Evolutionary conservation across 345 rosid species (phyloP).

Genomic region (Litchi chinensis): DNA sequence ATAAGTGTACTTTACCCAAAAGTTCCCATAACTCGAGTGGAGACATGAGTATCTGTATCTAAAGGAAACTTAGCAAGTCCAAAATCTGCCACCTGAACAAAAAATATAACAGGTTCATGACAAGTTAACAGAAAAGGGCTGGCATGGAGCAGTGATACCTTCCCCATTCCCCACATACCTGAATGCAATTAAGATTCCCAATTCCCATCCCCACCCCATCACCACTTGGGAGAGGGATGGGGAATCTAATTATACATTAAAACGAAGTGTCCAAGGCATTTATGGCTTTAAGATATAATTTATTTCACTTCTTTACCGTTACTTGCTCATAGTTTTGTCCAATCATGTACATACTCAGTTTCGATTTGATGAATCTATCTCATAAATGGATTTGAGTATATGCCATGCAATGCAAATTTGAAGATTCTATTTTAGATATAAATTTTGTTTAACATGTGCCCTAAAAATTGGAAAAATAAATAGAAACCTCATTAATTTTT

Average conservation of each 20-base stretch:
- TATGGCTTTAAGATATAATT: neutral
- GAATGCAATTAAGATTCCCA: no score
- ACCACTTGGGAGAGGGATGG: no score
- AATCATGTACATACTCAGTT: neutral
- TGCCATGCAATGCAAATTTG: no score
- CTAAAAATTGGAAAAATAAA: neutral
- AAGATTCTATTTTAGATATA: no score
- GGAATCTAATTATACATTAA: no score
- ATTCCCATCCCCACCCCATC: no score
- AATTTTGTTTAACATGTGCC: neutral
- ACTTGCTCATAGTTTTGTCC: neutral
- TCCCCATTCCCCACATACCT: no score
- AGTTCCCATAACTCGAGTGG: conserved; percentile 94
- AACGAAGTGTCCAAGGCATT: neutral
- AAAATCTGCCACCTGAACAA: conserved; percentile 83
- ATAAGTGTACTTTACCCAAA: conserved; percentile 62
- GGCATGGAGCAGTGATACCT: no score
- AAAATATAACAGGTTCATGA: conserved; percentile 1
- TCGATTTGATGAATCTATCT: neutral
- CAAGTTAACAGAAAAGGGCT: no score
- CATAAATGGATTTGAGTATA: neutral
- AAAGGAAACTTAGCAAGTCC: conserved; percentile 77
- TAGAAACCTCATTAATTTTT: neutral
- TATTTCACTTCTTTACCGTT: neutral
- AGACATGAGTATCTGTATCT: conserved; percentile 81